Evolutionary conservation across 1,139 yeast species (phyloP).

Genomic region (Chernovozyma sophiae-reginae): DNA sequence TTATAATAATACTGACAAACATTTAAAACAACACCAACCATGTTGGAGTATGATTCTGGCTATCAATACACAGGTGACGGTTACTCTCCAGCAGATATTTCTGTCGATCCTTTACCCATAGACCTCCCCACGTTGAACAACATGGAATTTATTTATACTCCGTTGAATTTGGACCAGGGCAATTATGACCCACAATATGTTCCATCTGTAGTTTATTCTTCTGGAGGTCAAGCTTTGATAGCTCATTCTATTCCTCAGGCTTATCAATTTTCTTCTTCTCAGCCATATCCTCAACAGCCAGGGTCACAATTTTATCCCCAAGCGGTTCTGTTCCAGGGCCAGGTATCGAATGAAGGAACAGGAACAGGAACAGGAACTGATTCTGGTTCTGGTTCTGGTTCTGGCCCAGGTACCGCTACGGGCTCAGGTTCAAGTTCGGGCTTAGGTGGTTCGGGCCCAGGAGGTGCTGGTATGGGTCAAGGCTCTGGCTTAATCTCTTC

Average conservation of each 20-base stretch:
- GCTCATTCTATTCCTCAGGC: background rate
- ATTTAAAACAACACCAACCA: no score
- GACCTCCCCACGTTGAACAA: background rate
- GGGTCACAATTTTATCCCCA: background rate
- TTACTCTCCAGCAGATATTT: background rate
- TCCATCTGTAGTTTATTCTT: conserved; percentile 1
- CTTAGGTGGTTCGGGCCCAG: no score
- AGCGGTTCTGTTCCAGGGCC: background rate
- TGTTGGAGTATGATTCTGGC: conserved; percentile 1
- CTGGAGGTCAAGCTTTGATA: background rate
- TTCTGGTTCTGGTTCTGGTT: no score
- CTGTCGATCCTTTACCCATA: background rate
- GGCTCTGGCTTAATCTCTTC: no score
- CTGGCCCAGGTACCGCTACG: no score
- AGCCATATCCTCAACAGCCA: background rate
- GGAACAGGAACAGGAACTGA: background rate
- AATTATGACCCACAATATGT: conserved; percentile 4
- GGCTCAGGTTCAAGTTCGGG: no score
- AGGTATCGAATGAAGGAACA: no score
- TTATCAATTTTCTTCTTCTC: background rate
- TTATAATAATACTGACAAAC: no score
- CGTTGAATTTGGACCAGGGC: background rate
- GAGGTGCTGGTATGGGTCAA: no score
- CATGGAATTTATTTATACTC: background rate
- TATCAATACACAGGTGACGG: conserved; percentile 1